Evolutionary conservation across 192 early-diverging fungal species (phyloP).

Genomic region (Mortierella alpina): DNA sequence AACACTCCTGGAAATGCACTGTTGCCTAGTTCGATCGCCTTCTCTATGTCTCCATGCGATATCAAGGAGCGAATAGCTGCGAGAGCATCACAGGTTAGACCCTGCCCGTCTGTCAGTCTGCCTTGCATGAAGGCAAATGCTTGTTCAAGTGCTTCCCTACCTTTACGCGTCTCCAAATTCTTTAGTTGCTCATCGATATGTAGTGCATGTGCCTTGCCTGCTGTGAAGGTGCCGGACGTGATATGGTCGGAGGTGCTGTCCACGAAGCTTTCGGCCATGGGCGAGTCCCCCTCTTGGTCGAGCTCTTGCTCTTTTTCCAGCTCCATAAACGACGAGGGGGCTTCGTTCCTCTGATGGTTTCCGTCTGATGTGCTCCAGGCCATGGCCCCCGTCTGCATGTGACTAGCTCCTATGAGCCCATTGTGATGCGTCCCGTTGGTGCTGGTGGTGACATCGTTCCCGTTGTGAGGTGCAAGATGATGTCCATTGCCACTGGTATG

Average conservation of each 20-base stretch:
- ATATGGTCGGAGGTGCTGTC: slow-evolving; percentile 1
- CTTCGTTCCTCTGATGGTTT: slow-evolving; percentile 5
- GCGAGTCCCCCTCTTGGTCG: slow-evolving; percentile 51
- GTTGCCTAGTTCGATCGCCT: slow-evolving; percentile 50
- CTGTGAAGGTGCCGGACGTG: slow-evolving; percentile 20
- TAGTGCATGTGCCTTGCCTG: slow-evolving; percentile 36
- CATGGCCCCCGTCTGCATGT: slow-evolving; percentile 33
- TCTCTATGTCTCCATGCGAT: slow-evolving; percentile 57
- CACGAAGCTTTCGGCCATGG: slow-evolving; percentile 39
- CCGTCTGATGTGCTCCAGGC: slow-evolving; percentile 37
- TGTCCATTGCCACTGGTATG: slow-evolving; percentile 14
- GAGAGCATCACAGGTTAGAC: background rate
- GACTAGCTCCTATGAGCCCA: background rate
- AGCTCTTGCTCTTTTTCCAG: slow-evolving; percentile 26
- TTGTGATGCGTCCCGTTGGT: slow-evolving; percentile 8
- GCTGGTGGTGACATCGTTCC: slow-evolving; percentile 10
- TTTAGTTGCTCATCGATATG: slow-evolving; percentile 52
- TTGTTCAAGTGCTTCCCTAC: slow-evolving; percentile 1
- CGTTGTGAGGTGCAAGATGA: background rate
- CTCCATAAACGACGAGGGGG: slow-evolving; percentile 18
- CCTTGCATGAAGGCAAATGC: background rate
- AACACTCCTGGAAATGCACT: slow-evolving; percentile 51
- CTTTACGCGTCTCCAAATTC: slow-evolving; percentile 54
- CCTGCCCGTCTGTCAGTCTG: background rate
- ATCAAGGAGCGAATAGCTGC: slow-evolving; percentile 58